Evolutionary conservation across 2,329 filamentous ascomycete genomes (phyloP).

Genomic region (Colletotrichum siamense): DNA sequence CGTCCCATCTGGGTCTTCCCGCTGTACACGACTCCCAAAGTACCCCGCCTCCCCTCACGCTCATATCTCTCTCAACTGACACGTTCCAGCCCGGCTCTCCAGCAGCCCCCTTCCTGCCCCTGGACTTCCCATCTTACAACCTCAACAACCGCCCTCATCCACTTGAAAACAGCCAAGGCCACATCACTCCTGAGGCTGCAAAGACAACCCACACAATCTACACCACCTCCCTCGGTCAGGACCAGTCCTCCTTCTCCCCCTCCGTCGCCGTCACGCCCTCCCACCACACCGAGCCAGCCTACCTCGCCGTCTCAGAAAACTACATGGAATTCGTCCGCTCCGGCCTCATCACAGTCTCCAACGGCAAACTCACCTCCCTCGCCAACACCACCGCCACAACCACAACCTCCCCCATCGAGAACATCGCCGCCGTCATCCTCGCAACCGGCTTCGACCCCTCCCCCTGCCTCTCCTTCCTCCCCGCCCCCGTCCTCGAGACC

Average conservation of each 20-base stretch:
- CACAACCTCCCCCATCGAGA: slow-evolving; percentile 42
- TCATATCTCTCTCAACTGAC: slow-evolving; percentile 24
- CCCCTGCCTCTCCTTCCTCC: slow-evolving; percentile 69
- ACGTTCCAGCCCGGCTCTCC: slow-evolving; percentile 44
- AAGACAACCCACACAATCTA: slow-evolving; percentile 58
- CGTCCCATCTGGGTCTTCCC: slow-evolving; percentile 77
- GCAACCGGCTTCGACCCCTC: slow-evolving; percentile 78
- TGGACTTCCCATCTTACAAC: slow-evolving; percentile 78
- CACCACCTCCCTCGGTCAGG: slow-evolving; percentile 51
- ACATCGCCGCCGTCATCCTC: slow-evolving; percentile 72
- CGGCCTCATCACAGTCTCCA: slow-evolving; percentile 58
- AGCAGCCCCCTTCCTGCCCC: slow-evolving; percentile 69
- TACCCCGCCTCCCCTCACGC: slow-evolving; percentile 28
- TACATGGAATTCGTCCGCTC: slow-evolving; percentile 78
- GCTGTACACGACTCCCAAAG: slow-evolving; percentile 57
- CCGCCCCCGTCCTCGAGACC: slow-evolving; percentile 55
- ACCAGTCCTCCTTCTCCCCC: slow-evolving; percentile 58
- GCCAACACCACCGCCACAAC: slow-evolving; percentile 38
- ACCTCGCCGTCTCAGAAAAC: slow-evolving; percentile 72
- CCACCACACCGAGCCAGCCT: slow-evolving; percentile 59
- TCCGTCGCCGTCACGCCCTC: slow-evolving; percentile 36
- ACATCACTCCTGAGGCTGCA: slow-evolving; percentile 65
- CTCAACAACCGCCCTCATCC: slow-evolving; percentile 64
- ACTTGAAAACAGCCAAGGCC: slow-evolving; percentile 68
- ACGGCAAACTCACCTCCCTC: slow-evolving; percentile 50